A percentile compares a stretch with the other conserved stretches of the same genome.
Conservation (phyloP, 169 alveolate genomes). For the Cryptosporidium meleagridis region DNA sequence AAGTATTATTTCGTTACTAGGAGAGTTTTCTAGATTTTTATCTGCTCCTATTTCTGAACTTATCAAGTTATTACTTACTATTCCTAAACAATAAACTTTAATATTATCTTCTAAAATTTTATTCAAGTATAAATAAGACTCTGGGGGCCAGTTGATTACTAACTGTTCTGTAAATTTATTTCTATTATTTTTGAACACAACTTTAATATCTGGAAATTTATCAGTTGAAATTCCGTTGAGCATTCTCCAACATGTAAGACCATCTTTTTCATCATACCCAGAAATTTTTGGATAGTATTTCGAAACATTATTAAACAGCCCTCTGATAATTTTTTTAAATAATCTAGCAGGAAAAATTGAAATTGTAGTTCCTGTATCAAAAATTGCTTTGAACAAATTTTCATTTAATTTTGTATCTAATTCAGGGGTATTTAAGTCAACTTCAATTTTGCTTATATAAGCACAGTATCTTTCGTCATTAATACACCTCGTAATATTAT, state of each 20-base stretch:
- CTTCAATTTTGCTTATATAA: constrained; percentile 1
- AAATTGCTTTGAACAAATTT: constrained; percentile 13
- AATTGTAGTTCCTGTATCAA: constrained; percentile 69
- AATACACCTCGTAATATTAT: constrained; percentile 6
- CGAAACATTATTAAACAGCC: not conserved
- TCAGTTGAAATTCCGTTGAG: not conserved
- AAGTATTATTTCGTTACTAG: constrained; percentile 5
- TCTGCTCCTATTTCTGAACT: not conserved
- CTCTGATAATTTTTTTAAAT: not conserved
- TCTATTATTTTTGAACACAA: not conserved
- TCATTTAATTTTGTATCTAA: not conserved
- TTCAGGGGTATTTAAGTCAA: not conserved
- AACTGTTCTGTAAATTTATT: not conserved
- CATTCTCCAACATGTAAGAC: constrained; percentile 49
- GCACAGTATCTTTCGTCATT: constrained; percentile 61
- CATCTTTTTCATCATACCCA: constrained; percentile 33
- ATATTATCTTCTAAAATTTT: constrained; percentile 3
- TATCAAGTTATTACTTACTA: constrained; percentile 32
- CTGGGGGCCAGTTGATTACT: constrained; percentile 34
- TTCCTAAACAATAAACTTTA: constrained; percentile 53
- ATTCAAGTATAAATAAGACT: constrained; percentile 46
- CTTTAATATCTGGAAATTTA: constrained; percentile 15
- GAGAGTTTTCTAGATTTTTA: not conserved
- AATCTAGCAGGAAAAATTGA: constrained; percentile 41
- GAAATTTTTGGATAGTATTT: constrained; percentile 37